phyloP scores from a whole-genome alignment of 192 early-diverging fungal species.

The Backusella australiensis region DNA sequence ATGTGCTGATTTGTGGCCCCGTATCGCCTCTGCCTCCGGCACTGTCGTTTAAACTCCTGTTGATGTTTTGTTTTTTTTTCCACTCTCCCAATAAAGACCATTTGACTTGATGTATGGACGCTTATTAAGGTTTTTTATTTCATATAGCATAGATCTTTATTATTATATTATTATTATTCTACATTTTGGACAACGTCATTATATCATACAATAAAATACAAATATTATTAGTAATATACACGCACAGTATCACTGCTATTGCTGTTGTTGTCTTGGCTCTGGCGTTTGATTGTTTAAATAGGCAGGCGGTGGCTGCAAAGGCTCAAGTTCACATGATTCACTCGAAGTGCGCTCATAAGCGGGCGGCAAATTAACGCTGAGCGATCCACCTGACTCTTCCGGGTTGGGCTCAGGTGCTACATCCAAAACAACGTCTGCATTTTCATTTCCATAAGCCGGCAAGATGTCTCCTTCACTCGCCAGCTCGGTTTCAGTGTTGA shows the following conservation, averaged over 20 bases:
- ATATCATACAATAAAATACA: not conserved
- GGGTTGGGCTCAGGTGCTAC: not conserved
- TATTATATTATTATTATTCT: no score
- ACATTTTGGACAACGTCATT: no score
- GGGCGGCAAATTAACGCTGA: not conserved
- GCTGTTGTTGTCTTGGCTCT: not conserved
- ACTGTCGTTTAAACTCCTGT: constrained; percentile 54
- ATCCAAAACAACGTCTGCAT: constrained; percentile 5
- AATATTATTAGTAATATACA: no score
- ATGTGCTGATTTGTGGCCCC: constrained; percentile 99
- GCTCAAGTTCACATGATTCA: not conserved
- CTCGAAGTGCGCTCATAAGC: not conserved
- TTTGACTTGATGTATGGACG: not conserved
- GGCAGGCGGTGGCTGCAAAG: constrained; percentile 3
- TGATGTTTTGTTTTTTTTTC: not conserved
- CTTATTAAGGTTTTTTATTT: no score
- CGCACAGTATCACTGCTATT: not conserved
- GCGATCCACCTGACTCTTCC: not conserved
- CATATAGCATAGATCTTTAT: no score
- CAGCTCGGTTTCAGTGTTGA: not conserved
- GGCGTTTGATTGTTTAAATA: not conserved
- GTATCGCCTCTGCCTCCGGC: constrained; percentile 92
- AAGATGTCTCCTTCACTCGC: not conserved
- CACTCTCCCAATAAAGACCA: not conserved
- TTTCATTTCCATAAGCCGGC: not conserved